Evolutionary conservation across 2,329 filamentous ascomycete genomes (phyloP).

Genomic region (Ascosphaera apis): DNA sequence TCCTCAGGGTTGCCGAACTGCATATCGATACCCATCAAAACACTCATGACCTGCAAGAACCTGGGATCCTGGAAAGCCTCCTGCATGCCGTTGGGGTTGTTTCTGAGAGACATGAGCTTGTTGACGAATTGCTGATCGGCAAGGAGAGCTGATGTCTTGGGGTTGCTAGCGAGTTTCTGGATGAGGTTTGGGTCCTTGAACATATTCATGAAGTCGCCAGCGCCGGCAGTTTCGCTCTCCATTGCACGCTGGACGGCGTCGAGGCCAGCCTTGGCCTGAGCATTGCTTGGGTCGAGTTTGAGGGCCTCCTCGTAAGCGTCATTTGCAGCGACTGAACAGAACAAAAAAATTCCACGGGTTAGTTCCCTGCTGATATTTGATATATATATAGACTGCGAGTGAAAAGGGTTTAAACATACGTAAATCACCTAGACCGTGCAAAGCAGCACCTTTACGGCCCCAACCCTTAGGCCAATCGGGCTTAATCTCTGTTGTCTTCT

Average conservation of each 20-base stretch:
- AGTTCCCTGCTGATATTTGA: too few species aligned
- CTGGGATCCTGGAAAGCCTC: constrained; percentile 71
- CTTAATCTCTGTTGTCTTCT: constrained; percentile 85
- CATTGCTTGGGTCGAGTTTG: constrained; percentile 77
- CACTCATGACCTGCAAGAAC: constrained; percentile 83
- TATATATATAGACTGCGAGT: too few species aligned
- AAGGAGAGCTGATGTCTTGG: constrained; percentile 68
- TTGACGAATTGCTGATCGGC: constrained; percentile 71
- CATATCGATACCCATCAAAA: constrained; percentile 86
- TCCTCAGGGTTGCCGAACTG: constrained; percentile 35
- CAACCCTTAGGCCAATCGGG: constrained; percentile 96
- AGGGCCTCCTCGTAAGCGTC: constrained; percentile 90
- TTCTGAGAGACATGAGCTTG: constrained; percentile 61
- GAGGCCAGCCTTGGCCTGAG: constrained; percentile 74
- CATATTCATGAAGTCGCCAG: constrained; percentile 63
- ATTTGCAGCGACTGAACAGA: constrained; percentile 49
- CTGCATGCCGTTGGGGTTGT: constrained; percentile 57
- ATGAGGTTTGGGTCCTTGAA: constrained; percentile 84
- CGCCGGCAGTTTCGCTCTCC: constrained; percentile 53
- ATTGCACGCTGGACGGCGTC: constrained; percentile 73
- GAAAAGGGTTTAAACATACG: constrained; percentile 27
- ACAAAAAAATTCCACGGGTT: too few species aligned
- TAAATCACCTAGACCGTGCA: constrained; percentile 71
- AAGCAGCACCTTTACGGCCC: constrained; percentile 75
- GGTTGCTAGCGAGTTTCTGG: constrained; percentile 77